Evolutionary conservation across 148 eudicot species (phyloP), one percentile per base, ranked within the genome.

Genomic region (Fagopyrum homotropicum): DNA sequence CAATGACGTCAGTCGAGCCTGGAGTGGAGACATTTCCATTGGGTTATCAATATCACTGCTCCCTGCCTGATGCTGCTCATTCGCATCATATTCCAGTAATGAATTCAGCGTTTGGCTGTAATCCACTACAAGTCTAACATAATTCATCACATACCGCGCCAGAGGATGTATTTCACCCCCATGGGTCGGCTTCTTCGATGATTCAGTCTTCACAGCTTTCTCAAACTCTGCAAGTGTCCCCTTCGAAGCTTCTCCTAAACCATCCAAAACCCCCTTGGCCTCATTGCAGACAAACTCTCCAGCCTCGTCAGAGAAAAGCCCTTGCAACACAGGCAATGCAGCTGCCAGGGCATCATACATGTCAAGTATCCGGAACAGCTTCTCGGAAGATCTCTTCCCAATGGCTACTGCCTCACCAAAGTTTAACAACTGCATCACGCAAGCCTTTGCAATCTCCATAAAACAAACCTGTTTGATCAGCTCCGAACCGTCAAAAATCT

Each of bases 131-230:
- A 95, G 83, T 74, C 83, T 92, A 40, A 85, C 86, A 80, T 96
- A 96, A 85, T 96, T 96, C 99, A 96, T 92, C 10, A 92, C 98
- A 84, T 96, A 96, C 0, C 99, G 84, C 0, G 93, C 81, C 63
- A 96, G 76, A 0, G 99, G 99, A 30, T 96, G 99, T 75, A 96
- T 84, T 76, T 88, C 97, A 46, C 91, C 97, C 40, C 89, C 90
- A 22, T 82, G 92, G 15, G 83, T 77, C 0, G 90, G 84, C 69
- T 82, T 89, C 82, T 79, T 82, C 0, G 97, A 86, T 2, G 87
- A 35, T 73, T 96, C 98, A 4, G 87, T 87, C 79, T 85, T 81
- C 44, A 96, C 98, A 44, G 97, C 98, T 49, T 83, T 85, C 82
- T 96, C 98, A 78, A 96, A 92, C 84, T 96, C 99, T 4, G 83